These are phyloP conservation scores for Globisporangium abappressorium DNA, from an alignment of 352 stramenopile species.

Conservation along the genomic window DNA sequence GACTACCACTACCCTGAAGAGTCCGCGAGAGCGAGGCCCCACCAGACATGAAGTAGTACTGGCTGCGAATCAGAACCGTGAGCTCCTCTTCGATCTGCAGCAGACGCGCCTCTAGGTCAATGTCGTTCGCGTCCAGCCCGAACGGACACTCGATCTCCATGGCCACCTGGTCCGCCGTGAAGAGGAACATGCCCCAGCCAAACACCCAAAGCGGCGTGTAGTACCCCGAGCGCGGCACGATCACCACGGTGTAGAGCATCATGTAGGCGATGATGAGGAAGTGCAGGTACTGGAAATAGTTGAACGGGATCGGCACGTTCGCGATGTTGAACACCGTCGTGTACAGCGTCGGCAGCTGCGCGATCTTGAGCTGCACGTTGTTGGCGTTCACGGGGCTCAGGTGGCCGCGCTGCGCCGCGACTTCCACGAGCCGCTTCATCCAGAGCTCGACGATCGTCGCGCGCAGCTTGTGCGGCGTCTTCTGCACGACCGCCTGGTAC, in stretches of 20 bases:
- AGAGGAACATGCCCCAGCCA: conserved; percentile 75
- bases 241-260: conserved; percentile 83
- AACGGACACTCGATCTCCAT: conserved; percentile 86
- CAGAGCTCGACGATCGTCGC: conserved; percentile 78
- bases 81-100: conserved; percentile 82
- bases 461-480: conserved; percentile 67
- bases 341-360: conserved; percentile 66
- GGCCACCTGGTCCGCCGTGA: conserved; percentile 77
- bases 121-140: conserved; percentile 76
- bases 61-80: conserved; percentile 72
- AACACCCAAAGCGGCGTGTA: conserved; percentile 83
- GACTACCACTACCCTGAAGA: conserved; percentile 6
- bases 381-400: conserved; percentile 55
- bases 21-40: conserved; percentile 26
- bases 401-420: conserved; percentile 56
- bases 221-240: conserved; percentile 64
- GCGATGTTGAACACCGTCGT: conserved; percentile 84
- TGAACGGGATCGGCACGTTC: conserved; percentile 84
- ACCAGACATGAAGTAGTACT: conserved; percentile 78
- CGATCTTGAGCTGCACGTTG: conserved; percentile 60
- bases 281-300: conserved; percentile 84
- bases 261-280: conserved; percentile 71
- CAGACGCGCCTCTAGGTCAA: conserved; percentile 69
- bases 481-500: conserved; percentile 51
- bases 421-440: conserved; percentile 73